phyloP scores from a whole-genome alignment of 2,329 filamentous ascomycete species.

The Rhytidhysteron rufulum region DNA sequence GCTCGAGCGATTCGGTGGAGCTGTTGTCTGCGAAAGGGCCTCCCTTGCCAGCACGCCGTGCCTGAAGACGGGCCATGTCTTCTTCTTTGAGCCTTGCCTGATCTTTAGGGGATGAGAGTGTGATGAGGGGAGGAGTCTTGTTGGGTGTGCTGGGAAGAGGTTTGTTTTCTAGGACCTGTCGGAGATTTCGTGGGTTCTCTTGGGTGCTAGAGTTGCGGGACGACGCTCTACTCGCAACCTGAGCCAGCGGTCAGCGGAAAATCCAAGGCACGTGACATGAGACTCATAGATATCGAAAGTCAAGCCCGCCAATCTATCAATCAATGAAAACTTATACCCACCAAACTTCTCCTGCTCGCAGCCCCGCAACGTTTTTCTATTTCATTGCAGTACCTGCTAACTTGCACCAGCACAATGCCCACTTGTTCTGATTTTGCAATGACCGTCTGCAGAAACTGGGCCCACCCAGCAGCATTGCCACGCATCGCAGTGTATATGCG shows the following conservation, averaged over 20 bases:
- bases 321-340: conserved; percentile 40
- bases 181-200: conserved; percentile 26
- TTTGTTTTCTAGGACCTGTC: conserved; percentile 33
- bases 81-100: no score
- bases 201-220: conserved; percentile 33
- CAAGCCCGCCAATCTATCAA: background rate
- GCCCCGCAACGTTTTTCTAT: conserved; percentile 83
- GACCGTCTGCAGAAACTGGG: conserved; percentile 71
- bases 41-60: background rate
- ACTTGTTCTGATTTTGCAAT: conserved; percentile 69
- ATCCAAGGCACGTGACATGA: background rate
- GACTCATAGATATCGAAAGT: background rate
- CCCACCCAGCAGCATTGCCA: conserved; percentile 89
- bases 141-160: conserved; percentile 31
- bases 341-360: conserved; percentile 73
- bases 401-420: conserved; percentile 64
- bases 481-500: conserved; percentile 87
- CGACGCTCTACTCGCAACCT: conserved; percentile 36
- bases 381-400: conserved; percentile 74
- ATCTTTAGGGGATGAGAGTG: conserved; percentile 12
- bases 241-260: background rate
- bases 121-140: conserved; percentile 23
- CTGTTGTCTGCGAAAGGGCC: background rate
- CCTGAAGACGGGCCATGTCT: conserved; percentile 4
- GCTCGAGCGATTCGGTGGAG: background rate